Base-by-base conservation (phyloP, 2,329 filamentous ascomycete genomes). In the Epichloe glyceriae region DNA sequence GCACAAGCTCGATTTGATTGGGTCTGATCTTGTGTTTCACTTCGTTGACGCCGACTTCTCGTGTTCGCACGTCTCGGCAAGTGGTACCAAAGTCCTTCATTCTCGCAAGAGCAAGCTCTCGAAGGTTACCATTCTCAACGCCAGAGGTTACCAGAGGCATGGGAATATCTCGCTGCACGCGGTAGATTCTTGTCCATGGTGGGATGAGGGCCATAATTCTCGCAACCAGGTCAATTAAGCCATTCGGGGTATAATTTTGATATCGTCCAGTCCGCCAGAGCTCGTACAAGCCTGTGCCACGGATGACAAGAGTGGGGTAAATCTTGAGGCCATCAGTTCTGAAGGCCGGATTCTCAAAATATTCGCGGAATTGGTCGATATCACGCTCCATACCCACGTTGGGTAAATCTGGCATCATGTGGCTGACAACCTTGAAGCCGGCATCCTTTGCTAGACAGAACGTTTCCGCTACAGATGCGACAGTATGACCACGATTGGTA, bases 51-150 rank as follows among this genome's bases (percentile, higher is more conserved):
- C 93, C 93, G 22, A 98, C 93, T 70, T 98, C 93, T 53, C 93
- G 82, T 2, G 93, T 98, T 14, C 93, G 84, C 22, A 98, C 93
- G 61, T 98, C 93, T 56, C 94, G 88, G 65, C 94, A 98, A 1
- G 88, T 88, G 0, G 93, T 98, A 47, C 94, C 94, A 59, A 98
- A 97, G 65, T 98, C 93, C 68, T 96, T 96, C 94, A 98, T 98
- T 20, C 93, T 79, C n/a, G 90, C 89, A 50, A 98, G 73, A 0
- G 93, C 91, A 46, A 98, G 73, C 67, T 98, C 93, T 55, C 93
- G 83, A 39, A 98, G 73, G 64, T 98, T 98, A 54, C 93, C 93
- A 60, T 98, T 98, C 70, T 98, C 93, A 0, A 98, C 93, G 40
- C 93, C 93, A 0, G 91, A 95, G 0, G 93, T 97, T n/a, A 98